Evolutionary conservation across 139 green algal species (phyloP).

Genomic region (Zygnema cylindricum): DNA sequence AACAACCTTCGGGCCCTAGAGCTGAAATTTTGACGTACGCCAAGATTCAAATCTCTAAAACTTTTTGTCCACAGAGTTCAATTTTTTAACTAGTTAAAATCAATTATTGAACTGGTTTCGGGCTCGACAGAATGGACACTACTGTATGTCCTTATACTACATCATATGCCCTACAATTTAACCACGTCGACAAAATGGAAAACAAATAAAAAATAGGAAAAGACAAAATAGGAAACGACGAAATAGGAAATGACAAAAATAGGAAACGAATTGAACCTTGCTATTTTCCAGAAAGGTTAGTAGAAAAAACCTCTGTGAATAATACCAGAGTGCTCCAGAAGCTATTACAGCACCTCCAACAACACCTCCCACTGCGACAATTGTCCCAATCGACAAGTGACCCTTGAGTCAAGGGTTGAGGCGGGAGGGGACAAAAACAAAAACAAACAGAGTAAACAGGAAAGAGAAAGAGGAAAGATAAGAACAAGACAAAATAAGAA

Average conservation of each 20-base stretch:
- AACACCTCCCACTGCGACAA: slow-evolving; percentile 21
- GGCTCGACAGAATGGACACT: too few relatives aligned
- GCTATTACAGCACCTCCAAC: slow-evolving; percentile 16
- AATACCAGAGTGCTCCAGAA: slow-evolving; percentile 23
- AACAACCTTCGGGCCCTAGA: too few relatives aligned
- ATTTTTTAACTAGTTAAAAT: too few relatives aligned
- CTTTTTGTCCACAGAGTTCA: too few relatives aligned
- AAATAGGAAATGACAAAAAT: background rate
- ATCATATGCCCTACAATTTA: background rate
- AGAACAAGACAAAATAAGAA: too few relatives aligned
- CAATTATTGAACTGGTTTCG: too few relatives aligned
- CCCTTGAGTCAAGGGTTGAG: slow-evolving; percentile 8
- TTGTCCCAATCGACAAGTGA: slow-evolving; percentile 15
- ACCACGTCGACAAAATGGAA: background rate
- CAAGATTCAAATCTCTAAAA: too few relatives aligned
- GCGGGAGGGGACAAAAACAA: background rate
- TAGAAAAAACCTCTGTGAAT: slow-evolving; percentile 13
- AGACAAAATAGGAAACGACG: too few relatives aligned
- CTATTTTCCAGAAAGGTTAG: background rate
- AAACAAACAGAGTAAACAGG: background rate
- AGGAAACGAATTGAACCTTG: background rate
- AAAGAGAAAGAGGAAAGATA: background rate
- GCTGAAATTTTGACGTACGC: too few relatives aligned
- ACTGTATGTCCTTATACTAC: too few relatives aligned
- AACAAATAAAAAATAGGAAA: background rate